These are phyloP conservation scores for Suillus bovinus DNA, from an alignment of 768 basidiomycete species.

Conservation along the genomic window DNA sequence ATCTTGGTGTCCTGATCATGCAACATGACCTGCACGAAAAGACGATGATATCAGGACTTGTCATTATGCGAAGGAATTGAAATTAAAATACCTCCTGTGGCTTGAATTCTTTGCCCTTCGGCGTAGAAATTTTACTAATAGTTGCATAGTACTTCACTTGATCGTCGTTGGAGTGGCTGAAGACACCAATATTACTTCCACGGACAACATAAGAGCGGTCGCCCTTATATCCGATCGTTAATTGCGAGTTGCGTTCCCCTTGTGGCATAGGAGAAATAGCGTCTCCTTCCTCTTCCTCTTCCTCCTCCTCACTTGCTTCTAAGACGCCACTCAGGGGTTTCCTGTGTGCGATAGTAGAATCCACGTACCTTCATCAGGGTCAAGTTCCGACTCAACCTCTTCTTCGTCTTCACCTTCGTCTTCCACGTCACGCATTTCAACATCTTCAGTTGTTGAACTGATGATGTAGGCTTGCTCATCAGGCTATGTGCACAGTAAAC, in stretches of 20 bases:
- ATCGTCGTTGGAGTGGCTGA: slow-evolving; percentile 68
- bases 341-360: not conserved
- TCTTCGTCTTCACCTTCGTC: slow-evolving; percentile 82
- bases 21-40: slow-evolving; percentile 75
- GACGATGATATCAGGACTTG: slow-evolving; percentile 10
- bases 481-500: slow-evolving; percentile 38
- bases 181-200: slow-evolving; percentile 90
- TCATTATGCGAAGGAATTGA: slow-evolving; percentile 10
- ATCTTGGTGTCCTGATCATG: slow-evolving; percentile 97
- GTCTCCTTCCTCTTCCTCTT: slow-evolving; percentile 47
- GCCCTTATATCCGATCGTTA: slow-evolving; percentile 94
- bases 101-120: slow-evolving; percentile 80
- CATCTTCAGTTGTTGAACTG: slow-evolving; percentile 74
- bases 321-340: slow-evolving; percentile 8
- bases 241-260: slow-evolving; percentile 80
- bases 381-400: slow-evolving; percentile 68
- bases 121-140: slow-evolving; percentile 78
- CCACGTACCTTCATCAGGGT: slow-evolving; percentile 56
- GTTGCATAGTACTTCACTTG: slow-evolving; percentile 85
- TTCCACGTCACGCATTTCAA: slow-evolving; percentile 82
- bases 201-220: slow-evolving; percentile 93
- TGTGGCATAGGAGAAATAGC: slow-evolving; percentile 39
- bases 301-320: slow-evolving; percentile 46
- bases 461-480: slow-evolving; percentile 89
- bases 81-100: slow-evolving; percentile 72